Evolutionary conservation across 75 land plant genomes (phyloP), one percentile per base, ranked within the genome.

Genomic region (Selaginella tamariscina): DNA sequence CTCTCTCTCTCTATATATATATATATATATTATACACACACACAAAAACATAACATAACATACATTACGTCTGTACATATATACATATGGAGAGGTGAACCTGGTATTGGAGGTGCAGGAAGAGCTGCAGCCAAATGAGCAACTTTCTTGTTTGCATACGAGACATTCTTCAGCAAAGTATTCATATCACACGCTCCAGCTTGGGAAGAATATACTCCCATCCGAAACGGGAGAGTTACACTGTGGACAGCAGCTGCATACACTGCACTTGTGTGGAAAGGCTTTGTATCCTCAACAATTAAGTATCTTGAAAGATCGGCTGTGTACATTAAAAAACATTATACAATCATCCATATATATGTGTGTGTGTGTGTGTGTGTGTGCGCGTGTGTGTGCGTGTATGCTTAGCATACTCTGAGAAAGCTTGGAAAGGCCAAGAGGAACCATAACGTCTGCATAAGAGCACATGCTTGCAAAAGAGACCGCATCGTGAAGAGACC

Each of bases 181-280:
- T 75, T 74, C 68, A 94, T 57, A 69, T 83, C 86, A 44, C 77
- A 26, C 24, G 81, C 79, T 27, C 88, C 82, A 30, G 18, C 32
- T 8, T 57, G 49, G 2, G 30, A 20, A 64, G 59, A 39, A 15
- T 5, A 67, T n/a, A 30, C 30, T 72, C 76, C 78, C 84, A 94
- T 81, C 54, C 88, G 76, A 59, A 90, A 85, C 20, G 98, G 96
- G 26, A 90, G 82, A 24, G 82, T 74, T 24, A 77, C 44, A 56
- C 83, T 74, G 72, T 83, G 86, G 27, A 90, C 29, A 2, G 88
- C 80, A 56, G 87, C 78, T 27, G 91, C 98, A 81, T 94, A 94
- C 55, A 94, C 85, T 30, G 98, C 96, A 79, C 96, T 85, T 22
- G 82, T 64, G 72, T 94, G 98, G 68, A 87, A 94, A 69, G 65